Evolutionary conservation across 306 rosid genomes (phyloP).

Genomic region (Citrullus colocynthis): DNA sequence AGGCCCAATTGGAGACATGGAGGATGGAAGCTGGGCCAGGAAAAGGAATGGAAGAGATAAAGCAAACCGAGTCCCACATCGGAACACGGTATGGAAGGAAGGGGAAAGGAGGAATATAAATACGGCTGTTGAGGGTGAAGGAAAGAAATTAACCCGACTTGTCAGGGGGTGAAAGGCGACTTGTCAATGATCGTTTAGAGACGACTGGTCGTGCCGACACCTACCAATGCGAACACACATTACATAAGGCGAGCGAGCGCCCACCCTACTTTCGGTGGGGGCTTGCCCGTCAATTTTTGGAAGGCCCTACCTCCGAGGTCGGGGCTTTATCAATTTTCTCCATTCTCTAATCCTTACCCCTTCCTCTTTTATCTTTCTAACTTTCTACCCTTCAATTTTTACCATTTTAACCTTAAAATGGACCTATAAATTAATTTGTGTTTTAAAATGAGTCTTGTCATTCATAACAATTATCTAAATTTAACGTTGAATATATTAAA

Average conservation of each 20-base stretch:
- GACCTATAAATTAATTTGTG: too few species aligned
- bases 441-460: too few species aligned
- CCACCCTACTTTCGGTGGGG: conserved; percentile 41
- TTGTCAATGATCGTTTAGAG: conserved; percentile 56
- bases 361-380: too few species aligned
- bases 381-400: too few species aligned
- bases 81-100: accelerated
- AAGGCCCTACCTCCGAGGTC: conserved; percentile 14
- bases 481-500: too few species aligned
- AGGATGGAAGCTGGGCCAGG: too few species aligned
- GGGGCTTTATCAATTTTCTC: not conserved
- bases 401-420: too few species aligned
- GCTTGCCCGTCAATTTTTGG: conserved; percentile 72
- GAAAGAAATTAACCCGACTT: conserved; percentile 17
- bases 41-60: too few species aligned
- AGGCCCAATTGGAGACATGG: too few species aligned
- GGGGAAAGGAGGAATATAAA: not conserved
- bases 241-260: conserved; percentile 13
- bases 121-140: not conserved
- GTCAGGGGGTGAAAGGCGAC: conserved; percentile 73
- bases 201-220: conserved; percentile 73
- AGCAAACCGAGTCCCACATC: not conserved
- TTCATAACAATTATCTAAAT: too few species aligned
- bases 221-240: conserved; percentile 24
- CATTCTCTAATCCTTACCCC: too few species aligned